A percentile compares a stretch with the other conserved stretches of the same genome.
These are phyloP conservation scores for Lanzia echinophila DNA, from an alignment of 2,329 filamentous ascomycete genomes.

Conservation along the genomic window DNA sequence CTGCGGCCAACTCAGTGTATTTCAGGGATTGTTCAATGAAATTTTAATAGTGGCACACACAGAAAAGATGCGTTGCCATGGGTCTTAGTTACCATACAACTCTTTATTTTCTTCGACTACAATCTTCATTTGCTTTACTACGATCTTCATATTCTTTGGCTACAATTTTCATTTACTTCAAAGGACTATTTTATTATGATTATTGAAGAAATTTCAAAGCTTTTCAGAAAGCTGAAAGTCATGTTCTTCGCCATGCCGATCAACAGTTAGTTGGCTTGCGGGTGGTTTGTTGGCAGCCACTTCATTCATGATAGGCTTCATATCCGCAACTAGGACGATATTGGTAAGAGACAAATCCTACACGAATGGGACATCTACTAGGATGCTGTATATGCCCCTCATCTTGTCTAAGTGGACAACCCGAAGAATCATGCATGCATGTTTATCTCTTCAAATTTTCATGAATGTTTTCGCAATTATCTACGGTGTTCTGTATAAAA, in stretches of 20 bases:
- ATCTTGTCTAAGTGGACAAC: constrained; percentile 8
- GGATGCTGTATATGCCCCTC: not conserved
- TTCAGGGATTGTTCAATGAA: not conserved
- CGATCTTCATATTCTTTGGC: not conserved
- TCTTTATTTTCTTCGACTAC: not conserved
- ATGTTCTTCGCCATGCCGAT: not conserved
- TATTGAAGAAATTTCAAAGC: not conserved
- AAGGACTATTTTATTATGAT: not conserved
- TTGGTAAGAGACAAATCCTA: constrained; percentile 4
- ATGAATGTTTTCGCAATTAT: not conserved
- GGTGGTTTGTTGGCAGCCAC: constrained; percentile 6
- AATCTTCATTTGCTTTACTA: not conserved
- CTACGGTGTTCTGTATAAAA: not conserved
- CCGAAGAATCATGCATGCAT: not conserved
- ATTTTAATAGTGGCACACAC: not conserved
- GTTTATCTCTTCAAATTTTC: not conserved
- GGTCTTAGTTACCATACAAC: not conserved
- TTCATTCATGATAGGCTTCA: constrained; percentile 5
- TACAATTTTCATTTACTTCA: not conserved
- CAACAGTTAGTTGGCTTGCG: not conserved
- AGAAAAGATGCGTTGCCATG: not conserved
- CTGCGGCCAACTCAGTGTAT: not conserved
- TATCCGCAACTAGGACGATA: not conserved
- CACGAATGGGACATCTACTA: not conserved
- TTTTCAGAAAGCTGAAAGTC: not conserved